Base-by-base conservation (phyloP, 768 basidiomycete species). In the Rhodotorula sphaerocarpa region DNA sequence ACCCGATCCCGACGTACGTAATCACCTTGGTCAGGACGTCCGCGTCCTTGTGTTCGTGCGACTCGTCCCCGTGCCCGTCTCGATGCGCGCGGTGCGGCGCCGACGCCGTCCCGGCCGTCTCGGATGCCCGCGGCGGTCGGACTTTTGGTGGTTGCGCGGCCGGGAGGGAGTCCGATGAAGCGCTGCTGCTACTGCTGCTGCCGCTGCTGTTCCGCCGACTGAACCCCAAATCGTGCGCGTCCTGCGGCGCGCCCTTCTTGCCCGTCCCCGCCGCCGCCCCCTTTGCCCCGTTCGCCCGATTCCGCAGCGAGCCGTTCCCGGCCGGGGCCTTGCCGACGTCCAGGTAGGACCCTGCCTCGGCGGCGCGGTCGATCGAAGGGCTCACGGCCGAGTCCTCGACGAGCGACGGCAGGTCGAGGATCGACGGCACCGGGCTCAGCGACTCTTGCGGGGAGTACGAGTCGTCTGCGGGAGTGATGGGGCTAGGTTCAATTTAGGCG, bases 381-480 rank as follows among this genome's bases (percentile, higher is more conserved):
- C 30, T 42, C 55, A 45, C 34, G 9, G 45, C 36, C 33, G 58
- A 43, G 25, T 57, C 55, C 36, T 58, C 53, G 20, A 55, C 61
- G 51, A 69, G 59, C 7, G 68, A 63, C 0, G 86, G 82, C 18
- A 95, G 79, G 72, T 92, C 88, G 64, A 95, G 86, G 55, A 92
- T 83, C 74, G 84, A 86, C 14, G 91, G 91, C 68, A 93, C 84
- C 0, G 88, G 80, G 57, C 82, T 82, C 50, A 91, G 75, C 2
- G 53, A 31, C 41, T 41, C 50, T 18, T 59, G 50, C 14, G 69
- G 52, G 12, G 64, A 59, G 46, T 69, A 62, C 12, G 64, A 48
- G 9, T 61, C 63, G 45, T 71, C 68, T 61, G 59, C 33, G 46
- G 18, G 39, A 44, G 7, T 7, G 23, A 7, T 21, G 25, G 11